phyloP scores from a whole-genome alignment of 1,284 basidiomycete species.

The Puccinia novopanici region DNA sequence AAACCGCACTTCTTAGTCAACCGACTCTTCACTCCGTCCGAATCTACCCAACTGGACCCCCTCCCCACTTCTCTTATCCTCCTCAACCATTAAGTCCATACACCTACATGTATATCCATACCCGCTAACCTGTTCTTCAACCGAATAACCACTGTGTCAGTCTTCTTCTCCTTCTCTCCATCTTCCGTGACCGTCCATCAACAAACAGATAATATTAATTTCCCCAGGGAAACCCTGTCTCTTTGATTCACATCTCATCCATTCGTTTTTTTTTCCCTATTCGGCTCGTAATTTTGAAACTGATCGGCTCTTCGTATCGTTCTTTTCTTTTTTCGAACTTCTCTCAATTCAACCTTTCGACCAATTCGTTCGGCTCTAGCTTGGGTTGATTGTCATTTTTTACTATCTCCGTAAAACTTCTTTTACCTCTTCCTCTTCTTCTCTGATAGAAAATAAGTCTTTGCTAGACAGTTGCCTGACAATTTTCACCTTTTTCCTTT shows the following conservation, averaged over 20 bases:
- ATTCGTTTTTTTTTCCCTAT: background rate
- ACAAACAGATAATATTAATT: background rate
- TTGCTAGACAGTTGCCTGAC: too few relatives aligned
- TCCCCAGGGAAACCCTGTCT: too few relatives aligned
- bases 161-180: background rate
- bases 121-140: background rate
- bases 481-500: too few relatives aligned
- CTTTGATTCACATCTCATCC: background rate
- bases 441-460: too few relatives aligned
- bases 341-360: background rate
- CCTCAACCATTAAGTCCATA: background rate
- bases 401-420: too few relatives aligned
- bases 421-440: background rate
- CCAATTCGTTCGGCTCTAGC: slow-evolving; percentile 2
- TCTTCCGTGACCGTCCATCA: background rate
- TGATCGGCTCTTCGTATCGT: background rate
- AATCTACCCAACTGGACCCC: background rate
- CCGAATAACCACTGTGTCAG: background rate
- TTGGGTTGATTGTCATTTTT: background rate
- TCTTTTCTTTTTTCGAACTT: background rate
- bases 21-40: too few relatives aligned
- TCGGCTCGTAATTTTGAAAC: slow-evolving; percentile 3
- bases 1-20: too few relatives aligned
- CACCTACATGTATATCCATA: background rate
- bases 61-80: background rate